A percentile compares a stretch with the other conserved stretches of the same genome.
These are phyloP conservation scores for Aspergillus floridensis DNA, from an alignment of 2,329 filamentous ascomycete species.

Conservation along the genomic window DNA sequence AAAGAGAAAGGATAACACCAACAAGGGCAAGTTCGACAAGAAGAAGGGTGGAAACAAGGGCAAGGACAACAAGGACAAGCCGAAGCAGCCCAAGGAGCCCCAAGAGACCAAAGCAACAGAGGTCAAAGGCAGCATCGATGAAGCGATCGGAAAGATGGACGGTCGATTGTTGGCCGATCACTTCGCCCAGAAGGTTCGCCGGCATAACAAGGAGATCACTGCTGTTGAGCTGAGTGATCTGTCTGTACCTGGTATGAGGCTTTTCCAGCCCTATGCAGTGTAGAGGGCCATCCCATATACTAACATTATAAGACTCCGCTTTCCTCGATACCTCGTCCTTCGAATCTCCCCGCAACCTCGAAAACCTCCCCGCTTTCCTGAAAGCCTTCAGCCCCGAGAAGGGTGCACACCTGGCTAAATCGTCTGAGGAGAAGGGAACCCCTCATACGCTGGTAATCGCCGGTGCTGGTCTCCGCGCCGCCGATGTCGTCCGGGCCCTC, in stretches of 20 bases:
- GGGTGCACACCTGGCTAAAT: constrained; percentile 58
- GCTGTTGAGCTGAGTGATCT: constrained; percentile 80
- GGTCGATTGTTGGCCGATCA: constrained; percentile 79
- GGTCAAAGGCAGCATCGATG: constrained; percentile 72
- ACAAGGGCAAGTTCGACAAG: constrained; percentile 9
- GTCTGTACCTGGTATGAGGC: constrained; percentile 67
- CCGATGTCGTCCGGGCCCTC: constrained; percentile 73
- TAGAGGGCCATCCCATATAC: not conserved
- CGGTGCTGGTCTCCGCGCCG: constrained; percentile 77
- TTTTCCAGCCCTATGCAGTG: not conserved
- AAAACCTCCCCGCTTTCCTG: constrained; percentile 75
- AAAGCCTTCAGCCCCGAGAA: constrained; percentile 58
- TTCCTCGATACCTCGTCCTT: constrained; percentile 80
- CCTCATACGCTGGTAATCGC: constrained; percentile 90
- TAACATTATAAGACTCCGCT: constrained; percentile 56
- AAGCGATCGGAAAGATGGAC: constrained; percentile 78
- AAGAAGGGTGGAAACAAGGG: constrained; percentile 3
- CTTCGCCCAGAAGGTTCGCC: constrained; percentile 72
- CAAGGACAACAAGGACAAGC: constrained; percentile 20
- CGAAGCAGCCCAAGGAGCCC: constrained; percentile 22
- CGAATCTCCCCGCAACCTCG: constrained; percentile 62
- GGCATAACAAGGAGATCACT: constrained; percentile 78
- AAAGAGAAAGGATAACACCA: constrained; percentile 23
- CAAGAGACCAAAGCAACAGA: constrained; percentile 45
- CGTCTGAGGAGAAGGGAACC: constrained; percentile 66